A percentile compares a stretch with the other conserved stretches of the same genome.
Conservation (phyloP, 768 basidiomycete species). For the Zangia roseola region DNA sequence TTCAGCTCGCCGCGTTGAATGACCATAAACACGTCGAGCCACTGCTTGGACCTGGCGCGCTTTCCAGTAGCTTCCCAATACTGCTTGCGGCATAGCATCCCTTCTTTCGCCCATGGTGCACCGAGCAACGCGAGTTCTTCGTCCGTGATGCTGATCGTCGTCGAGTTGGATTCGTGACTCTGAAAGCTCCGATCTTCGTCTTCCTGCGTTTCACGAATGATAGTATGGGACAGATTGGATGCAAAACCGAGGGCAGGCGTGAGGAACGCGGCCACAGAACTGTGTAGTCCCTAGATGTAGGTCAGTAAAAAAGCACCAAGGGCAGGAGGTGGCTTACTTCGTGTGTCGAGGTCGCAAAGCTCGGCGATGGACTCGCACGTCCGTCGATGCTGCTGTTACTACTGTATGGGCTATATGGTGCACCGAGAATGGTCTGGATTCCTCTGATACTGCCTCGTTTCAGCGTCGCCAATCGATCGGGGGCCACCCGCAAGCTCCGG, state of each 20-base stretch:
- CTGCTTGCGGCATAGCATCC: constrained; percentile 91
- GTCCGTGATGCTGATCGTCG: constrained; percentile 84
- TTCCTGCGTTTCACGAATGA: constrained; percentile 93
- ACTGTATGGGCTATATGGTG: constrained; percentile 79
- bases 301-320: constrained; percentile 7
- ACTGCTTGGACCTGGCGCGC: constrained; percentile 82
- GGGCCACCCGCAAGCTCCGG: constrained; percentile 67
- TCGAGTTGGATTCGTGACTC: constrained; percentile 64
- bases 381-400: constrained; percentile 84
- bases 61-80: constrained; percentile 88
- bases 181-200: constrained; percentile 71
- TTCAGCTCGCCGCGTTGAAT: constrained; percentile 91
- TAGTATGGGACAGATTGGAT: constrained; percentile 92
- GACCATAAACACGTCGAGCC: constrained; percentile 96
- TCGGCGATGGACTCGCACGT: constrained; percentile 91
- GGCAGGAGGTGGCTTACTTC: constrained; percentile 47
- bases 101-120: constrained; percentile 99
- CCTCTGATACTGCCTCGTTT: constrained; percentile 94
- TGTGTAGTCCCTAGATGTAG: constrained; percentile 49
- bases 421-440: constrained; percentile 71
- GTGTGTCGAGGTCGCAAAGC: constrained; percentile 85
- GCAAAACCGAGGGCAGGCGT: constrained; percentile 94
- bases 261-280: constrained; percentile 66
- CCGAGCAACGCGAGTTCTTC: constrained; percentile 95
- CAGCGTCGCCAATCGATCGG: constrained; percentile 70